phyloP scores from a whole-genome alignment of 257 asterid genomes.

The Solanum pimpinellifolium region DNA sequence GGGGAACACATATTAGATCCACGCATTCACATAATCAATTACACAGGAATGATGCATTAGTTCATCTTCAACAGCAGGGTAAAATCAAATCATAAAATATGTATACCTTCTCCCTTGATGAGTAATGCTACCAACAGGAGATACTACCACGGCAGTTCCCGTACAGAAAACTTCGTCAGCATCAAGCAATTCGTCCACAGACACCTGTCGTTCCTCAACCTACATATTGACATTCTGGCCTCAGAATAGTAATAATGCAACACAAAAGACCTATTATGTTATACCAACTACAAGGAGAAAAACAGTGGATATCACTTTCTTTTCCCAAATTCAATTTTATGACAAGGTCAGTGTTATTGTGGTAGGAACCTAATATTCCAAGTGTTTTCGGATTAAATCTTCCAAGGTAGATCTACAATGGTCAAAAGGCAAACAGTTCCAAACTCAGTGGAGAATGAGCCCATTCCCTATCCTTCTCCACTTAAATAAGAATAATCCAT shows the following conservation, averaged over 20 bases:
- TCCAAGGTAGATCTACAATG: background rate
- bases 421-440: background rate
- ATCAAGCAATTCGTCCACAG: slow-evolving; percentile 86
- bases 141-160: slow-evolving; percentile 91
- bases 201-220: slow-evolving; percentile 78
- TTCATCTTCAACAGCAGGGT: background rate
- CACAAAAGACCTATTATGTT: background rate
- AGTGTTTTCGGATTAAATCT: background rate
- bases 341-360: background rate
- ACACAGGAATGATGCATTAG: background rate
- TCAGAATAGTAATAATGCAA: background rate
- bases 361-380: background rate
- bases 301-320: background rate
- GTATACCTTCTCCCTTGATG: slow-evolving; percentile 54
- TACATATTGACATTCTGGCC: background rate
- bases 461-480: background rate
- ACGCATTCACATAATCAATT: background rate
- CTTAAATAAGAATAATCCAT: background rate
- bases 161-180: slow-evolving; percentile 98
- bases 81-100: background rate
- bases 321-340: background rate
- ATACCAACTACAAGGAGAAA: background rate
- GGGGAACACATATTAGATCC: background rate
- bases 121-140: slow-evolving; percentile 95
- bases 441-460: background rate